phyloP scores from a whole-genome alignment of 192 early-diverging fungal species.

The Powellomyces hirtus region DNA sequence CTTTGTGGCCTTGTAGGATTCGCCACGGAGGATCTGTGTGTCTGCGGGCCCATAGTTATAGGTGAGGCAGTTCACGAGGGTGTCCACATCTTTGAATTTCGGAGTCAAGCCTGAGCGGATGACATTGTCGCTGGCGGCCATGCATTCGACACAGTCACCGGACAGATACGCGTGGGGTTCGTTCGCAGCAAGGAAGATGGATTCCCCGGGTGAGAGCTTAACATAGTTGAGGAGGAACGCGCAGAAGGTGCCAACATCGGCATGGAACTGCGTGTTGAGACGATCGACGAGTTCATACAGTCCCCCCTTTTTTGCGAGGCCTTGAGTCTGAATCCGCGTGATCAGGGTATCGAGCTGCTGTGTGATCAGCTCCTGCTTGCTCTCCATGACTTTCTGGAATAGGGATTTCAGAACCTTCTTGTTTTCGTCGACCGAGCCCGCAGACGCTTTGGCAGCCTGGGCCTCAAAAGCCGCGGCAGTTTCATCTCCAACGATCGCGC shows the following conservation, averaged over 20 bases:
- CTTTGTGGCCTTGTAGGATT: slow-evolving; percentile 49
- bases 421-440: slow-evolving; percentile 34
- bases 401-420: slow-evolving; percentile 39
- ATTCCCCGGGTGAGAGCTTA: slow-evolving; percentile 74
- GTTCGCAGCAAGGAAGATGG: slow-evolving; percentile 93
- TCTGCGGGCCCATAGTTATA: slow-evolving; percentile 80
- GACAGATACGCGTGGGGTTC: slow-evolving; percentile 96
- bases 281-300: slow-evolving; percentile 69
- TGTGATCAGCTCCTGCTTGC: slow-evolving; percentile 41
- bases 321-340: slow-evolving; percentile 31
- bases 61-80: slow-evolving; percentile 88
- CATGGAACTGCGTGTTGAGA: slow-evolving; percentile 80
- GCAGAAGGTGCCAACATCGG: slow-evolving; percentile 87
- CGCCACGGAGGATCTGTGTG: slow-evolving; percentile 74
- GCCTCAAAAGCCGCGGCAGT: slow-evolving; percentile 39
- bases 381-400: slow-evolving; percentile 39
- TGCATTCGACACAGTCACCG: slow-evolving; percentile 97
- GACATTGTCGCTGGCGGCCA: slow-evolving; percentile 97
- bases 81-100: slow-evolving; percentile 93
- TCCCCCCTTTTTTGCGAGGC: slow-evolving; percentile 1
- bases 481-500: slow-evolving; percentile 59
- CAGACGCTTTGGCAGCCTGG: neutral
- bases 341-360: slow-evolving; percentile 57
- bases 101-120: slow-evolving; percentile 95
- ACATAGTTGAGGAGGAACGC: slow-evolving; percentile 90